Percentiles rank a stretch among this genome's conserved stretches.
phyloP scores from a whole-genome alignment of 1,139 yeast species.

The Arxiozyma telluris region DNA sequence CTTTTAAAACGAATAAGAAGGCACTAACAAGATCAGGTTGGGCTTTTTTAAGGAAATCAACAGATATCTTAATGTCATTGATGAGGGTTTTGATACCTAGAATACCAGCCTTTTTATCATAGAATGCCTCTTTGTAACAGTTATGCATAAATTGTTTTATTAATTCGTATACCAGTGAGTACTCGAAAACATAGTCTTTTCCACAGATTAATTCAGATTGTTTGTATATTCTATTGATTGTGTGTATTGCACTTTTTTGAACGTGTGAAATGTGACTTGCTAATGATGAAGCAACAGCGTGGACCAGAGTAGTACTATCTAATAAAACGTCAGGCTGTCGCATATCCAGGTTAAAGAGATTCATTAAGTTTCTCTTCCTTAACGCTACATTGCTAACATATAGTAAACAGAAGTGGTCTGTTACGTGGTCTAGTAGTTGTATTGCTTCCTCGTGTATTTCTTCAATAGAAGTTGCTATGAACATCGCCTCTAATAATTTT shows the following conservation, averaged over 20 bases:
- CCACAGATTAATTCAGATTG: conserved; percentile 66
- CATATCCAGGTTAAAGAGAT: conserved; percentile 67
- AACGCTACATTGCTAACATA: conserved; percentile 67
- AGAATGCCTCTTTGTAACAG: conserved; percentile 83
- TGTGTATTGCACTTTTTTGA: conserved; percentile 58
- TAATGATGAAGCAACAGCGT: conserved; percentile 70
- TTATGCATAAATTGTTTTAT: conserved; percentile 79
- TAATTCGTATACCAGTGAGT: conserved; percentile 68
- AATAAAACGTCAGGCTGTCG: conserved; percentile 69
- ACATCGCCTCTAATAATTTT: conserved; percentile 58
- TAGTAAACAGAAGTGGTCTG: conserved; percentile 71
- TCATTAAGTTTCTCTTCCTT: conserved; percentile 59
- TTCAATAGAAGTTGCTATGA: conserved; percentile 65
- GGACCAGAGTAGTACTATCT: conserved; percentile 60
- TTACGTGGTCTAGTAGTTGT: conserved; percentile 50
- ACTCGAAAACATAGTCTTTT: conserved; percentile 53
- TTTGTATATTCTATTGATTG: conserved; percentile 53
- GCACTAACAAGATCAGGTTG: conserved; percentile 84
- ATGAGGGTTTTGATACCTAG: conserved; percentile 70
- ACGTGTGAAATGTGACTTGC: conserved; percentile 70
- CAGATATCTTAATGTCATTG: conserved; percentile 57
- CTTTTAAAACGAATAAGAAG: conserved; percentile 80
- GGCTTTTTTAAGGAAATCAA: conserved; percentile 62
- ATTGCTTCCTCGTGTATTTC: conserved; percentile 67
- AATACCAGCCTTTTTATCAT: conserved; percentile 81